Conservation (phyloP, 208 protist genomes). For the Wallacemonas rigidus region DNA sequence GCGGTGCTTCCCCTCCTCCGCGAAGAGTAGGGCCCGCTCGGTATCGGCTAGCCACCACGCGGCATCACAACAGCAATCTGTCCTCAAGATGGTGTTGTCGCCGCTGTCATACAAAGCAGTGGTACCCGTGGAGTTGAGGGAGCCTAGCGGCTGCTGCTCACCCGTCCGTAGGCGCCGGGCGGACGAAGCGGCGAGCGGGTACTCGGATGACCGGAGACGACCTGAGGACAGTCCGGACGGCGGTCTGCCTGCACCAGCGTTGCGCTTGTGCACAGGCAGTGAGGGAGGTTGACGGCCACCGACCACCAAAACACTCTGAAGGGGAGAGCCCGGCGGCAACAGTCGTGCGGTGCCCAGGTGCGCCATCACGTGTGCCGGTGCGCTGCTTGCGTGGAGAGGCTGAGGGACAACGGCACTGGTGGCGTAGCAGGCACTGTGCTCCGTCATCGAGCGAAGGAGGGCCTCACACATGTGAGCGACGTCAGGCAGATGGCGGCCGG, state of each 20-base stretch:
- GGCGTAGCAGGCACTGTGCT: constrained; percentile 6
- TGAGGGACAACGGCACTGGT: neutral
- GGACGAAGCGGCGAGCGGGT: constrained; percentile 5
- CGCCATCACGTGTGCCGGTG: neutral
- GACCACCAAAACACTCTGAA: neutral
- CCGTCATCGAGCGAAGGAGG: constrained; percentile 19
- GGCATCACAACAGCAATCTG: constrained; percentile 14
- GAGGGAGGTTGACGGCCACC: neutral
- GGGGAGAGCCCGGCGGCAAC: constrained; percentile 1
- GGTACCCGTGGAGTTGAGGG: constrained; percentile 2
- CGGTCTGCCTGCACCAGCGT: neutral
- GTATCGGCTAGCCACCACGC: constrained; percentile 20
- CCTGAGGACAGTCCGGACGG: constrained; percentile 7
- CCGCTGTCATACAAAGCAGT: neutral
- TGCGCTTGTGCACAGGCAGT: neutral
- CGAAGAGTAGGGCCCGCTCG: constrained; percentile 5
- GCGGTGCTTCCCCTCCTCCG: constrained; percentile 17
- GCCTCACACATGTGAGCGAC: constrained; percentile 16
- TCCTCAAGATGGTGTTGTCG: neutral
- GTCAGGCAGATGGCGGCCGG: constrained; percentile 16
- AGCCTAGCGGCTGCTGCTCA: neutral
- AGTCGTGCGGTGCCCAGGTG: constrained; percentile 9
- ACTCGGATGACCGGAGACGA: constrained; percentile 5
- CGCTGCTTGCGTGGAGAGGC: neutral
- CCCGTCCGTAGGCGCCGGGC: neutral